A percentile compares a stretch with the other conserved stretches of the same genome.
phyloP scores from a whole-genome alignment of 2,329 filamentous ascomycete species.

The Chalaropsis ovoidea region DNA sequence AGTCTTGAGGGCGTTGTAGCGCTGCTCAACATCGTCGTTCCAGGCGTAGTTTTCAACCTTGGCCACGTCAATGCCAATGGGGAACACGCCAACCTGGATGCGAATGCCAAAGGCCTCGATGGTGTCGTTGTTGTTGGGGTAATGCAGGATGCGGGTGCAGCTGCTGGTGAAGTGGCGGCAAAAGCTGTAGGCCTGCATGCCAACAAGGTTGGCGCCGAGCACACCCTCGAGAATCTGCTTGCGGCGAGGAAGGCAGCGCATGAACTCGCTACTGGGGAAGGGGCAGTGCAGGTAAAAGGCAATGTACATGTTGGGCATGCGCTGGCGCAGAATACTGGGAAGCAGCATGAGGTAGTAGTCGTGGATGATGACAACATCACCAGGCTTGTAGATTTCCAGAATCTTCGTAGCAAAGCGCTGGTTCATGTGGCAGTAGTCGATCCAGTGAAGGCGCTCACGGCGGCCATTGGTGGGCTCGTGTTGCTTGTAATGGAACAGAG shows the following conservation, averaged over 20 bases:
- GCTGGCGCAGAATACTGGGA: conserved; percentile 77
- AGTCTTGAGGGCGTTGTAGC: conserved; percentile 61
- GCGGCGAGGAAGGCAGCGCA: conserved; percentile 74
- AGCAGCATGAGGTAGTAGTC: conserved; percentile 90
- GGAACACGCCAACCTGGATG: conserved; percentile 85
- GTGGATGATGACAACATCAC: conserved; percentile 85
- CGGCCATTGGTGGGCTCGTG: conserved; percentile 81
- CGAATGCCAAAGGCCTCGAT: conserved; percentile 83
- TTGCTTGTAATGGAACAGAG: conserved; percentile 91
- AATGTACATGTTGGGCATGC: conserved; percentile 80
- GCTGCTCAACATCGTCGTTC: conserved; percentile 56
- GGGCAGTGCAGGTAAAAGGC: conserved; percentile 90
- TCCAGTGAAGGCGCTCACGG: conserved; percentile 73
- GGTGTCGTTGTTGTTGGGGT: conserved; percentile 72
- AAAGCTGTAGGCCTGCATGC: conserved; percentile 93
- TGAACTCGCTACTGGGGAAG: conserved; percentile 92
- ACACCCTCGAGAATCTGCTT: conserved; percentile 88
- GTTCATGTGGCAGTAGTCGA: conserved; percentile 88
- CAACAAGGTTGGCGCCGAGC: conserved; percentile 82
- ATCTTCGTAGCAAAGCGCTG: conserved; percentile 85
- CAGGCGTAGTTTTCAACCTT: conserved; percentile 68
- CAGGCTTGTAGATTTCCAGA: conserved; percentile 77
- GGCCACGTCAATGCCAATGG: conserved; percentile 85
- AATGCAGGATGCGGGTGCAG: conserved; percentile 83
- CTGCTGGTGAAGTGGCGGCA: conserved; percentile 90